Evolutionary conservation across 148 eudicot species (phyloP).

Genomic region (Chenopodium album): DNA sequence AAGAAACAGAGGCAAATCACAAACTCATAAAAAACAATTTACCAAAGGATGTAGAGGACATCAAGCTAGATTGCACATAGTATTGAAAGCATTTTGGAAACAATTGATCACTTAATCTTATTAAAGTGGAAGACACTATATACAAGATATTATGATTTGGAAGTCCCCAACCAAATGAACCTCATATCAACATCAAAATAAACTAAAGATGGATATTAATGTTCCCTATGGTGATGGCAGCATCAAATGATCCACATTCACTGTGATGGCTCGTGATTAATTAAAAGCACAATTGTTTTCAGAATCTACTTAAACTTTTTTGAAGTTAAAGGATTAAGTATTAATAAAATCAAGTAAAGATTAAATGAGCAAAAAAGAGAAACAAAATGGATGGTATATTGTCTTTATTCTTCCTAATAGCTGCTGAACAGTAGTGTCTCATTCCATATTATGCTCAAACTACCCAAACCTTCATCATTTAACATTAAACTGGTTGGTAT

Average conservation of each 20-base stretch:
- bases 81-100: neutral
- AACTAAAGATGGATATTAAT: neutral
- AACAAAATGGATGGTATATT: neutral
- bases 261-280: neutral
- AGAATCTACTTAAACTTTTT: neutral
- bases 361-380: neutral
- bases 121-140: neutral
- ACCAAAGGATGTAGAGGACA: neutral
- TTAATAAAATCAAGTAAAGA: neutral
- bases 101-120: neutral
- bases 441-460: too few species aligned
- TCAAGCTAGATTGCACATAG: neutral
- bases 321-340: neutral
- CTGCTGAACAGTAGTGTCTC: too few species aligned
- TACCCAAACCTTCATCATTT: too few species aligned
- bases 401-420: too few species aligned
- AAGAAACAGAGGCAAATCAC: neutral
- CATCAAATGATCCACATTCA: neutral
- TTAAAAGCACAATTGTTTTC: neutral
- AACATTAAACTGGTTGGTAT: too few species aligned
- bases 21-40: constrained; percentile 10
- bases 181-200: neutral
- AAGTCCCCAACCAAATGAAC: neutral
- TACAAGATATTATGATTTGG: neutral
- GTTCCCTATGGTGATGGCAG: neutral